Percentiles rank a stretch among this genome's conserved stretches.
phyloP scores from a whole-genome alignment of 2,329 filamentous ascomycete genomes.

The Albophoma yamanashiensis region DNA sequence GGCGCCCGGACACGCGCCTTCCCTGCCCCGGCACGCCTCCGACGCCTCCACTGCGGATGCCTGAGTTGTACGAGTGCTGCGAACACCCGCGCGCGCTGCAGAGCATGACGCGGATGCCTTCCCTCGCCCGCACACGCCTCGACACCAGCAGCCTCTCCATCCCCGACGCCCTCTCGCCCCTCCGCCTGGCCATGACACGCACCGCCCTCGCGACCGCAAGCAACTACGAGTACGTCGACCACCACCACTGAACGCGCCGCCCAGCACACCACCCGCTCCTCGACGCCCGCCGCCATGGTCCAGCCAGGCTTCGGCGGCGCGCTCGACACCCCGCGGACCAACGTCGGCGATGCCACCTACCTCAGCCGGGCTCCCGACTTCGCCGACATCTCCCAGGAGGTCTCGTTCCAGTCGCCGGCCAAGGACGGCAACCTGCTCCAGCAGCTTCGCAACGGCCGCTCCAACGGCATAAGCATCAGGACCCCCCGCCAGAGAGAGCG shows the following conservation, averaged over 20 bases:
- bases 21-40: not conserved
- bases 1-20: not conserved
- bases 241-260: not conserved
- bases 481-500: slow-evolving; percentile 64
- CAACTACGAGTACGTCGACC: not conserved
- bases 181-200: not conserved
- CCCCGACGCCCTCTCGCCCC: not conserved
- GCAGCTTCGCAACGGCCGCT: slow-evolving; percentile 58
- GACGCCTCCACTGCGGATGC: too few relatives aligned
- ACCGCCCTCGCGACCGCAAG: not conserved
- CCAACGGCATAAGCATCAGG: slow-evolving; percentile 45
- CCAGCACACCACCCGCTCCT: not conserved
- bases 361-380: slow-evolving; percentile 60
- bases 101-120: not conserved
- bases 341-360: slow-evolving; percentile 75
- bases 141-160: not conserved
- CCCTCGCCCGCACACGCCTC: not conserved
- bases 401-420: slow-evolving; percentile 72
- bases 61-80: too few relatives aligned
- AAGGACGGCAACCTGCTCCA: slow-evolving; percentile 61
- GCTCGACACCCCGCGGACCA: slow-evolving; percentile 80
- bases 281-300: slow-evolving; percentile 38
- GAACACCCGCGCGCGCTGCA: not conserved
- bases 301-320: slow-evolving; percentile 49
- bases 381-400: slow-evolving; percentile 70